Conservation (phyloP, 2,329 filamentous ascomycete genomes). For the Dothidotthia symphoricarpi region DNA sequence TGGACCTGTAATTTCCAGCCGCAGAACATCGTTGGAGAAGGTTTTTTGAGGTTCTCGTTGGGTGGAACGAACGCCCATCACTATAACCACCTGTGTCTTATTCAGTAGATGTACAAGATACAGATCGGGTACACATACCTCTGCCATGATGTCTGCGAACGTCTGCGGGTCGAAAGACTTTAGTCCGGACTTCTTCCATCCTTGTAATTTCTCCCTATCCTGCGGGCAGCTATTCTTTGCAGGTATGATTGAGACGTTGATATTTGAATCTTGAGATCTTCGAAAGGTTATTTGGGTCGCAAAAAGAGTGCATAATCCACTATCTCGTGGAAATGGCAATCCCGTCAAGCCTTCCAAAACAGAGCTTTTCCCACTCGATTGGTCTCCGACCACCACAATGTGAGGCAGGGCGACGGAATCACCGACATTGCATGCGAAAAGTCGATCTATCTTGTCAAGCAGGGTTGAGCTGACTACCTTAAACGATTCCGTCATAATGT, state of each 20-base stretch:
- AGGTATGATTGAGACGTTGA: conserved; percentile 4
- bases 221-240: not conserved
- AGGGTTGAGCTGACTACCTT: conserved; percentile 1
- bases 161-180: conserved; percentile 8
- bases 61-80: too few relatives aligned
- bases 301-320: conserved; percentile 46
- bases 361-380: conserved; percentile 42
- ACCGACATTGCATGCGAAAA: conserved; percentile 37
- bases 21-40: conserved; percentile 43
- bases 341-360: conserved; percentile 34
- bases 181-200: conserved; percentile 23
- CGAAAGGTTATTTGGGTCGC: conserved; percentile 49
- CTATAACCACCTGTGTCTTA: too few relatives aligned
- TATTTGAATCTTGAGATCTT: conserved; percentile 12
- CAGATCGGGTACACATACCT: too few relatives aligned
- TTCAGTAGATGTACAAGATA: too few relatives aligned
- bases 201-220: conserved; percentile 15
- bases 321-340: conserved; percentile 42
- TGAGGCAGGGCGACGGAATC: conserved; percentile 28
- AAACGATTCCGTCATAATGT: too few relatives aligned
- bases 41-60: not conserved
- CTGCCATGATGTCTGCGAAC: not conserved
- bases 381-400: conserved; percentile 37
- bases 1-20: conserved; percentile 43
- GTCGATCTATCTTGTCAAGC: conserved; percentile 39